Evolutionary conservation across 192 early-diverging fungal species (phyloP).

Genomic region (Backusella parvicylindrica): DNA sequence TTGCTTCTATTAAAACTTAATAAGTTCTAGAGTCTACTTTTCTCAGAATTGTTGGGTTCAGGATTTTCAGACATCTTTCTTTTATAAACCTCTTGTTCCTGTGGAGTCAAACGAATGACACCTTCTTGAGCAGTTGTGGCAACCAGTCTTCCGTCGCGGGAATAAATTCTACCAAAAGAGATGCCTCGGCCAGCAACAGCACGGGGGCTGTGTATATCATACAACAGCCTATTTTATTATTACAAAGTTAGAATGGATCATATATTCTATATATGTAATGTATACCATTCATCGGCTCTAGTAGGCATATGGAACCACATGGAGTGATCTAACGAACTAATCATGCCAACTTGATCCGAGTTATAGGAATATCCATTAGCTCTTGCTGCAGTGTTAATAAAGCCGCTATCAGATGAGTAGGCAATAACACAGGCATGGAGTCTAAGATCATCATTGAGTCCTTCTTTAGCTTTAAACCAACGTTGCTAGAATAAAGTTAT

Average conservation of each 20-base stretch:
- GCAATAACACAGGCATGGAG: conserved; percentile 57
- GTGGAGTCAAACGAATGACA: conserved; percentile 47
- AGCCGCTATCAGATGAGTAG: conserved; percentile 53
- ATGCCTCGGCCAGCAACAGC: conserved; percentile 70
- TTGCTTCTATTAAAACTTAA: neutral
- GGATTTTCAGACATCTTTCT: neutral
- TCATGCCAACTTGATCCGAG: conserved; percentile 40
- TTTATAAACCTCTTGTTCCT: neutral
- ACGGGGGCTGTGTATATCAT: conserved; percentile 73
- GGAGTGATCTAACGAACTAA: conserved; percentile 66
- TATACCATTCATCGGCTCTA: conserved; percentile 80
- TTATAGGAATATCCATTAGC: conserved; percentile 8
- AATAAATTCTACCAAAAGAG: conserved; percentile 74
- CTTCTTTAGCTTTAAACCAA: conserved; percentile 65
- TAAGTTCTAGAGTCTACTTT: conserved; percentile 1
- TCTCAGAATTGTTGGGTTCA: neutral
- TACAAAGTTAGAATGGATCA: neutral
- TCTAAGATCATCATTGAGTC: conserved; percentile 47
- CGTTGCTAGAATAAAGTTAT: conserved; percentile 18
- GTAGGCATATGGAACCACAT: conserved; percentile 89
- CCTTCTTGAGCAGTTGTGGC: conserved; percentile 87
- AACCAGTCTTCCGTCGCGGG: conserved; percentile 69
- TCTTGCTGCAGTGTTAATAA: conserved; percentile 42
- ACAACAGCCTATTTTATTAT: conserved; percentile 54
- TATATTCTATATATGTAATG: conserved; percentile 7